Percentiles rank a stretch among this genome's conserved stretches.
Conservation (phyloP, 345 rosid species). For the Pistacia vera region DNA sequence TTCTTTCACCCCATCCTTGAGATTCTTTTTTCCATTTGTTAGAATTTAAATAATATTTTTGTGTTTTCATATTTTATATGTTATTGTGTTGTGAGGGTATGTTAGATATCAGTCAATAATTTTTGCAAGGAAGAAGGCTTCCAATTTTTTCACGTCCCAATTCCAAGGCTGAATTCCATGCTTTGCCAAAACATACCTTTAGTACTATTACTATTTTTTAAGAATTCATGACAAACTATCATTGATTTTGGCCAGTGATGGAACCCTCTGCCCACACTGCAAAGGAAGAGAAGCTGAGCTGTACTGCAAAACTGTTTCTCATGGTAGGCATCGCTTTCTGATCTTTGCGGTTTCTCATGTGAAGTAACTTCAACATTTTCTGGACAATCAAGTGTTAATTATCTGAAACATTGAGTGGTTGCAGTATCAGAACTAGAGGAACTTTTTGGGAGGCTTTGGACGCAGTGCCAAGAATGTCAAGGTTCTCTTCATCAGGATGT, state of each 20-base stretch:
- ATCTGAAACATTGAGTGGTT: constrained; percentile 23
- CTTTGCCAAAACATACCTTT: not conserved
- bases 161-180: not conserved
- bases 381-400: not conserved
- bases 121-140: not conserved
- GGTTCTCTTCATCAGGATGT: constrained; percentile 99
- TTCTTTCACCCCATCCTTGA: not conserved
- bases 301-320: constrained; percentile 85
- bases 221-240: constrained; percentile 16
- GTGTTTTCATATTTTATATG: not conserved
- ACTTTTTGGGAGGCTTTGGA: constrained; percentile 89
- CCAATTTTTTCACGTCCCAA: not conserved
- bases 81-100: too few species aligned
- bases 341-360: constrained; percentile 7
- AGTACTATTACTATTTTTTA: not conserved
- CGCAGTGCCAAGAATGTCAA: constrained; percentile 98
- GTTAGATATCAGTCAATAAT: not conserved
- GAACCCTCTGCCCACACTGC: constrained; percentile 80
- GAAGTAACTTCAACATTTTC: not conserved
- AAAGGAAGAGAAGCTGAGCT: constrained; percentile 96
- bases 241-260: constrained; percentile 43
- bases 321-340: constrained; percentile 46
- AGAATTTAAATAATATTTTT: too few species aligned
- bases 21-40: not conserved
- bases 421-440: constrained; percentile 85